Evolutionary conservation across 495 filamentous ascomycete genomes (phyloP).

Genomic region (Annulohypoxylon moriforme): DNA sequence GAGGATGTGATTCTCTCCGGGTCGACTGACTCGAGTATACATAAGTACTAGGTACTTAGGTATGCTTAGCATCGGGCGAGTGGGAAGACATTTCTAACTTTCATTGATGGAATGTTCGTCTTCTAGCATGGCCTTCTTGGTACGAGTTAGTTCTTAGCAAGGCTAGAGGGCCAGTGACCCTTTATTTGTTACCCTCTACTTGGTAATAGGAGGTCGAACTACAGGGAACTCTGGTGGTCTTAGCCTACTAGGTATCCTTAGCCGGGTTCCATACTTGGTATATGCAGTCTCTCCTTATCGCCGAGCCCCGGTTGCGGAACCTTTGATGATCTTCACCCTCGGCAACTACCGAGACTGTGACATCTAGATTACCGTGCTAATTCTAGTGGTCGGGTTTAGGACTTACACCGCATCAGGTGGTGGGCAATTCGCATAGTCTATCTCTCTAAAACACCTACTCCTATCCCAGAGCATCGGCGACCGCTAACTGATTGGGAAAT

Average conservation of each 20-base stretch:
- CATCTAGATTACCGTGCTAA: background rate
- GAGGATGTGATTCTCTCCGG: no score
- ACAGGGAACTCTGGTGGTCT: background rate
- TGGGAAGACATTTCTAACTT: background rate
- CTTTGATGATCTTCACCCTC: background rate
- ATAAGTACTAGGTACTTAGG: background rate
- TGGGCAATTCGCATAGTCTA: background rate
- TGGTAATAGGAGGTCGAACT: no score
- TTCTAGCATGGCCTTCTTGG: background rate
- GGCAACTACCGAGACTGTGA: background rate
- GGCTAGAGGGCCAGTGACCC: background rate
- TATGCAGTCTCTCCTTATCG: background rate
- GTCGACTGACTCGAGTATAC: background rate
- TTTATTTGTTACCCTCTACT: no score
- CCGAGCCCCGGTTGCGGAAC: background rate
- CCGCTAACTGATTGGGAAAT: no score
- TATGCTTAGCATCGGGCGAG: no score
- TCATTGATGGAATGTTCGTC: background rate
- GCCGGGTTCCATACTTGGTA: background rate
- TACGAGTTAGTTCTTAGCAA: no score
- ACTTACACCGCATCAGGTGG: constrained; percentile 1
- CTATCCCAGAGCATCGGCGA: no score
- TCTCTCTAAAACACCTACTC: background rate
- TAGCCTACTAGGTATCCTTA: background rate
- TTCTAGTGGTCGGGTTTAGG: background rate